A percentile compares a stretch with the other conserved stretches of the same genome.
Evolutionary conservation across 768 basidiomycete species (phyloP).

Genomic region (Cystobasidium onofrii): DNA sequence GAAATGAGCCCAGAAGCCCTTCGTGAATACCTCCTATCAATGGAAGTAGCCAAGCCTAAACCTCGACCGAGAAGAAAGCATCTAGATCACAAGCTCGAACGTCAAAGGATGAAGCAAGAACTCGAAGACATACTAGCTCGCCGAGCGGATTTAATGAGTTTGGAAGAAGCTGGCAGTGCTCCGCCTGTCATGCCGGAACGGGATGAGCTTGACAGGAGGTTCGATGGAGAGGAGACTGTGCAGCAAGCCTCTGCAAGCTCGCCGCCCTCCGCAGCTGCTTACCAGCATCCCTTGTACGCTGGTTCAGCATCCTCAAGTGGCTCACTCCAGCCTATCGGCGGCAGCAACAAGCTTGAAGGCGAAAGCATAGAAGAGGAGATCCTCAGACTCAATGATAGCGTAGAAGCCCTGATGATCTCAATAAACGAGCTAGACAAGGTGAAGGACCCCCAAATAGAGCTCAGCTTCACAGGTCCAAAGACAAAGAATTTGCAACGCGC

Average conservation of each 20-base stretch:
- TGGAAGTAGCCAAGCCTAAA: neutral
- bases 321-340: neutral
- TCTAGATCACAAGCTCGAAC: neutral
- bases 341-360: neutral
- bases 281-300: too few relatives aligned
- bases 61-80: neutral
- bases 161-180: neutral
- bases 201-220: too few relatives aligned
- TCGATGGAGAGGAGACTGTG: too few relatives aligned
- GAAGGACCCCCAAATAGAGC: constrained; percentile 2
- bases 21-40: neutral
- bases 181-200: neutral
- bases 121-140: neutral
- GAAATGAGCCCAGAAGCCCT: neutral
- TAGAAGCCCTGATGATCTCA: neutral
- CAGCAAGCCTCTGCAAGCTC: too few relatives aligned
- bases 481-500: neutral
- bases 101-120: neutral
- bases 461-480: neutral
- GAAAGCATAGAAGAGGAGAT: neutral
- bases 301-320: neutral
- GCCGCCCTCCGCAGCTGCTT: too few relatives aligned
- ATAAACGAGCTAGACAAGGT: neutral
- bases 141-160: neutral
- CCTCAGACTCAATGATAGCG: neutral